Base-by-base conservation (phyloP, 331 rosid species). In the Pyracantha coccinea region DNA sequence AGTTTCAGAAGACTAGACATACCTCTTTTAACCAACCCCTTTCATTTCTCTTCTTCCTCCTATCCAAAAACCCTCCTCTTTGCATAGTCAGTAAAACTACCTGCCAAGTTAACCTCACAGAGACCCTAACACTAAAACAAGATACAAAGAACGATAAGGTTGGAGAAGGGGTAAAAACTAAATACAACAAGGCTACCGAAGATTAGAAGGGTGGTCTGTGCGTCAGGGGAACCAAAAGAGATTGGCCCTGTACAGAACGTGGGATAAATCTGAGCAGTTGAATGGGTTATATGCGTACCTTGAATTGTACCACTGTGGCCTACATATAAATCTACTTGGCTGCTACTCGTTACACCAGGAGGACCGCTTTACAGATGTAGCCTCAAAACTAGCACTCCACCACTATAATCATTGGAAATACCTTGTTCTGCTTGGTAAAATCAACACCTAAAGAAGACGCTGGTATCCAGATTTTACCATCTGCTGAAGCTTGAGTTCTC, bases 381-480 rank as follows among this genome's bases (percentile, higher is more conserved):
- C 74, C 83, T n/a, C 69, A 16, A n/a, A 28, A 29, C 65, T 17
- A 29, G 24, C 17, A 53, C 67, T 75, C 76, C 73, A 70, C 25
- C 64, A 21, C 3, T 80, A 21, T 0, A 32, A 32, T 25, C 7
- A 65, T 50, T 14, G 66, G 14, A 21, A 23, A n/a, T 66, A 71
- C 84, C 86, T 65, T 77, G 47, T 52, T 68, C 68, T 15, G 78
- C 68, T 75, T 52, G 77, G 58, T 77, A 71, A 79, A 52, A 77
- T 82, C 65, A 57, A 78, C 73, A 70, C 78, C 6, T 4, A 20
- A 41, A 62, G 68, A 52, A 24, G 83, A 72, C 31, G 79, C 24
- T 57, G 85, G 58, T 21, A 65, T 55, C 72, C 84, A 69, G 79
- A 79, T 69, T 75, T 80, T 59, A 62, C 79, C 55, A 38, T 31